Conservation (phyloP, 352 stramenopile species). For the Globisporangium carolinianum region DNA sequence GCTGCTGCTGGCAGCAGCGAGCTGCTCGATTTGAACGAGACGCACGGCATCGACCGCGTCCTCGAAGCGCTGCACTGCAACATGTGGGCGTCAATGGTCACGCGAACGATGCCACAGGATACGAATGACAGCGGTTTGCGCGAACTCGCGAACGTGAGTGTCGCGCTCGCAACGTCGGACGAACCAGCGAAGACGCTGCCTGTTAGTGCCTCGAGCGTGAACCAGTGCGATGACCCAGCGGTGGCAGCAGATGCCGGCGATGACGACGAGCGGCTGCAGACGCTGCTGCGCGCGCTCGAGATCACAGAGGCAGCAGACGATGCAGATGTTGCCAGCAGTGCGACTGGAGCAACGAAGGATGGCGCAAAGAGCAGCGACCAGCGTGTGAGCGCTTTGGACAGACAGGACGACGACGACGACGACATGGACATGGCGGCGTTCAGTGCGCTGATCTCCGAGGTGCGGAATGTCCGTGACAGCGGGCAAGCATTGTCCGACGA, state of each 20-base stretch:
- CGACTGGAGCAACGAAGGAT: neutral
- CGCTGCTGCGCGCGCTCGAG: slow-evolving; percentile 39
- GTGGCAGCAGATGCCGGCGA: slow-evolving; percentile 1
- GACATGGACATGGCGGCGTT: slow-evolving; percentile 58
- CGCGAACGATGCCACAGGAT: slow-evolving; percentile 4
- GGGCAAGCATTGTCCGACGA: slow-evolving; percentile 45
- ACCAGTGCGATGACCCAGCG: neutral
- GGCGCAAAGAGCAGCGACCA: neutral
- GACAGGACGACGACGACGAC: slow-evolving; percentile 15
- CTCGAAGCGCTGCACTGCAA: slow-evolving; percentile 73
- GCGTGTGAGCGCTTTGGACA: neutral
- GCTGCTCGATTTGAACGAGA: slow-evolving; percentile 19
- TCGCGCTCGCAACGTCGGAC: slow-evolving; percentile 6
- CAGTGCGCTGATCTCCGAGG: slow-evolving; percentile 53
- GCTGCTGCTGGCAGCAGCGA: neutral
- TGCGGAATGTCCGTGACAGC: slow-evolving; percentile 55
- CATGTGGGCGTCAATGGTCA: slow-evolving; percentile 76
- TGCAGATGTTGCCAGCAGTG: neutral
- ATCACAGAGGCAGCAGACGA: slow-evolving; percentile 18
- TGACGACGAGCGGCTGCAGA: slow-evolving; percentile 34
- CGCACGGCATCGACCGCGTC: slow-evolving; percentile 52
- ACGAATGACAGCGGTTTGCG: slow-evolving; percentile 4
- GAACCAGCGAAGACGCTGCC: slow-evolving; percentile 4
- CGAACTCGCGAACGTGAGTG: slow-evolving; percentile 12
- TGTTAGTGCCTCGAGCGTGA: slow-evolving; percentile 2